phyloP scores from a whole-genome alignment of 495 filamentous ascomycete genomes.

The Gamarada debralockiae region DNA sequence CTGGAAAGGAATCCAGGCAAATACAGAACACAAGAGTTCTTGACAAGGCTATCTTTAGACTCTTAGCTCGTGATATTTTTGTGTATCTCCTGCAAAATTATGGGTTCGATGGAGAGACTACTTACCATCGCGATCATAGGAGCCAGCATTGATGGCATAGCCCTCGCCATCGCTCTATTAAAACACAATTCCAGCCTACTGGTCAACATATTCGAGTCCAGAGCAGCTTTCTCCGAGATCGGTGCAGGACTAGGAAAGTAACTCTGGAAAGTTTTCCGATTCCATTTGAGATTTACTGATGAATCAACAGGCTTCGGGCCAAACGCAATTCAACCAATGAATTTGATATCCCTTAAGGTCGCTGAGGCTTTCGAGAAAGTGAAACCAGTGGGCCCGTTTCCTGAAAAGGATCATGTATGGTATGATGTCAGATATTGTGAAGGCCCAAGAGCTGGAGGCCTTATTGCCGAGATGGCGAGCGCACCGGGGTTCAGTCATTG shows the following conservation, averaged over 20 bases:
- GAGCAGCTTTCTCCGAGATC: constrained; percentile 28
- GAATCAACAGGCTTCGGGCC: constrained; percentile 54
- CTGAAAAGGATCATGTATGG: constrained; percentile 15
- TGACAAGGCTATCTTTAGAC: too few relatives aligned
- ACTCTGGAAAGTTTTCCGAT: too few relatives aligned
- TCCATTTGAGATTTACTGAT: too few relatives aligned
- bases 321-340: constrained; percentile 54
- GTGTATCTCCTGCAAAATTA: neutral
- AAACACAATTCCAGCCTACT: neutral
- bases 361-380: constrained; percentile 26
- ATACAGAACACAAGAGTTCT: too few relatives aligned
- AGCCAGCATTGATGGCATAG: constrained; percentile 11
- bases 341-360: constrained; percentile 42
- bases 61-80: too few relatives aligned
- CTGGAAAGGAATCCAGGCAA: too few relatives aligned
- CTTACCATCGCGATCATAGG: constrained; percentile 15
- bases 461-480: constrained; percentile 7
- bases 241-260: constrained; percentile 62
- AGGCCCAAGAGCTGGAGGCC: neutral
- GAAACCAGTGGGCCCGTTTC: constrained; percentile 5
- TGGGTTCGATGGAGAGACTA: neutral
- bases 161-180: constrained; percentile 8
- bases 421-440: constrained; percentile 17
- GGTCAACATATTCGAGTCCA: constrained; percentile 11
- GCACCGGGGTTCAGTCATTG: constrained; percentile 19